A percentile compares a stretch with the other conserved stretches of the same genome.
phyloP scores from a whole-genome alignment of 352 stramenopile species.

The Nothophytophthora sp. region DNA sequence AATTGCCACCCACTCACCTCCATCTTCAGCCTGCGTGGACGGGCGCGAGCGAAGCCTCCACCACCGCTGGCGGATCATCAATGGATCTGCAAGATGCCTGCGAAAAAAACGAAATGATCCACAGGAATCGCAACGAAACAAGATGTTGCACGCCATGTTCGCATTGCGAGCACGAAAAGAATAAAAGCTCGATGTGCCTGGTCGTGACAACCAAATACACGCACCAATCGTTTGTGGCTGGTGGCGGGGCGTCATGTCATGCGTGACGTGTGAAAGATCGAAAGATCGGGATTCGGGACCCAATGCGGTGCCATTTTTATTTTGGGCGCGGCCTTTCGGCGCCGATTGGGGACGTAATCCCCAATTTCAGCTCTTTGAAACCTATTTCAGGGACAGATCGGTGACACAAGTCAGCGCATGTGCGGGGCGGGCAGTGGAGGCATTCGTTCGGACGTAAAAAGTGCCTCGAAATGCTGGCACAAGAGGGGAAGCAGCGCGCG shows the following conservation, averaged over 20 bases:
- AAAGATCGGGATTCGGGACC: neutral
- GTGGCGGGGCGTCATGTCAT: neutral
- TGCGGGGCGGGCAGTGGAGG: too few relatives aligned
- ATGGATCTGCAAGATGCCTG: too few relatives aligned
- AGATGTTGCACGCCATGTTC: neutral
- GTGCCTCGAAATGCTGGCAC: conserved; percentile 10
- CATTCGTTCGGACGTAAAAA: too few relatives aligned
- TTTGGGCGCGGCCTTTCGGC: too few relatives aligned
- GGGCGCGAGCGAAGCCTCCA: neutral
- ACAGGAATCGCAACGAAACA: neutral
- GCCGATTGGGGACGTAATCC: neutral
- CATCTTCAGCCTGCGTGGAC: neutral
- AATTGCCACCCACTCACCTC: conserved; percentile 1
- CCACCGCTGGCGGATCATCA: too few relatives aligned
- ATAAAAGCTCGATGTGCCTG: neutral
- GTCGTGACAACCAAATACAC: neutral
- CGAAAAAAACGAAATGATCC: neutral
- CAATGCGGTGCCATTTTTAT: too few relatives aligned
- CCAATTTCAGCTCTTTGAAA: too few relatives aligned
- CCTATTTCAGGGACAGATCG: too few relatives aligned
- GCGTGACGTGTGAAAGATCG: neutral
- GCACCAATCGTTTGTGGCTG: neutral
- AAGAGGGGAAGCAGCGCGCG: conserved; percentile 5
- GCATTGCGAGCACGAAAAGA: neutral
- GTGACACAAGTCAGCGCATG: too few relatives aligned